These are phyloP conservation scores for Aspergillus viridinutans DNA, from an alignment of 2,329 filamentous ascomycete genomes.

Conservation along the genomic window DNA sequence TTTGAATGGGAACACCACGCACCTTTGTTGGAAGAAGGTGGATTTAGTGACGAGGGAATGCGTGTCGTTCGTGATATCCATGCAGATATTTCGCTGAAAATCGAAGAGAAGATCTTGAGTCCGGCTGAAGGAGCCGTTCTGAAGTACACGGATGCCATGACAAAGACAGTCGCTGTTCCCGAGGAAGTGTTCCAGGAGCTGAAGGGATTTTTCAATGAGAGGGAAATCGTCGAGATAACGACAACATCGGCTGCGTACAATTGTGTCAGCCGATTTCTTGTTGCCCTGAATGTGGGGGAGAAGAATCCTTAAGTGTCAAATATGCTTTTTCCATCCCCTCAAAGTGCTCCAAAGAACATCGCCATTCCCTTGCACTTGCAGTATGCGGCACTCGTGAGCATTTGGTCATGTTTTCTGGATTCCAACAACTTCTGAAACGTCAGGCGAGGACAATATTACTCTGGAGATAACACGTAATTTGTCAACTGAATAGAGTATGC, in stretches of 20 bases:
- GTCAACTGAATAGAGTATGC: not conserved
- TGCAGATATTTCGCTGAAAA: constrained; percentile 23
- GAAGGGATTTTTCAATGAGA: constrained; percentile 59
- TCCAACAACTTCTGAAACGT: too few species aligned
- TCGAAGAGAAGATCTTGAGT: constrained; percentile 40
- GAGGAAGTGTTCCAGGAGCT: constrained; percentile 65
- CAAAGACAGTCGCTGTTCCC: constrained; percentile 63
- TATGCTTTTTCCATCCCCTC: not conserved
- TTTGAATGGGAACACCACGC: constrained; percentile 82
- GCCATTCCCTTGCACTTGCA: too few species aligned
- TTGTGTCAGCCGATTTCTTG: constrained; percentile 77
- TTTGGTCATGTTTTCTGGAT: too few species aligned
- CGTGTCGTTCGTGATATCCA: constrained; percentile 30
- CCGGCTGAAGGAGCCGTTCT: constrained; percentile 65
- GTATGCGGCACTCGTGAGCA: too few species aligned
- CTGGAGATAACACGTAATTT: not conserved
- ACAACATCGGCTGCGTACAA: constrained; percentile 78
- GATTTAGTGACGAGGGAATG: constrained; percentile 49
- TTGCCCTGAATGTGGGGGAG: constrained; percentile 65
- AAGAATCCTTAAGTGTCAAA: constrained; percentile 27
- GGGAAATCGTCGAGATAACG: constrained; percentile 76
- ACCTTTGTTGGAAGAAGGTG: constrained; percentile 61
- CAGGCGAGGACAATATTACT: not conserved
- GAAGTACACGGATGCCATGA: constrained; percentile 79
- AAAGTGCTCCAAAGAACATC: not conserved